These are phyloP conservation scores for Podospora appendiculata DNA, from an alignment of 495 filamentous ascomycete species.

Conservation along the genomic window DNA sequence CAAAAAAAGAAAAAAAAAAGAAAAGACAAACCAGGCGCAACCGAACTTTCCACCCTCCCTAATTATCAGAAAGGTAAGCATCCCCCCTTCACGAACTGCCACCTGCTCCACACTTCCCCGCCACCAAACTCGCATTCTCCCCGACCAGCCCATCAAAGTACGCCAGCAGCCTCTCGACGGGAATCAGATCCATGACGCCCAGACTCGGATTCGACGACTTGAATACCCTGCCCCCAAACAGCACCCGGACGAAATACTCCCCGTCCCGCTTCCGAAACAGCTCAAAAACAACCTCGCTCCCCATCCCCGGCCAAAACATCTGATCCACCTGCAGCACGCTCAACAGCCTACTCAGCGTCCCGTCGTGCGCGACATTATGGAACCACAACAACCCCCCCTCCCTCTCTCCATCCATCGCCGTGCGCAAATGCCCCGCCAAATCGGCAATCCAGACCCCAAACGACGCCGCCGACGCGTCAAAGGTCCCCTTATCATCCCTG, in stretches of 20 bases:
- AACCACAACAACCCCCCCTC: conserved; percentile 38
- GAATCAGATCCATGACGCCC: conserved; percentile 55
- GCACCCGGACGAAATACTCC: conserved; percentile 44
- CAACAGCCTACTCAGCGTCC: conserved; percentile 53
- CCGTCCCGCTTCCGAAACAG: conserved; percentile 35
- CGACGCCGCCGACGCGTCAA: conserved; percentile 42
- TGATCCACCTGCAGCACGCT: conserved; percentile 54
- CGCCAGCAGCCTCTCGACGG: conserved; percentile 45
- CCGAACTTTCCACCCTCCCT: too few relatives aligned
- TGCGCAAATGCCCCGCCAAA: conserved; percentile 50
- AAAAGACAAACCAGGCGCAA: too few relatives aligned
- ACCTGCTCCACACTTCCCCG: not conserved
- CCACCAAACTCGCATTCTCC: conserved; percentile 34
- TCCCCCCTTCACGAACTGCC: too few relatives aligned
- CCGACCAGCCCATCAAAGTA: conserved; percentile 63
- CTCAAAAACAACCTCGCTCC: conserved; percentile 62
- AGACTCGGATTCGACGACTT: conserved; percentile 49
- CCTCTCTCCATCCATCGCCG: conserved; percentile 28
- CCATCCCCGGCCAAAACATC: conserved; percentile 75
- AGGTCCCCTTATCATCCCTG: conserved; percentile 42
- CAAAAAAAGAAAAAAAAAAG: too few relatives aligned
- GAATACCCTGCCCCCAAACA: conserved; percentile 57
- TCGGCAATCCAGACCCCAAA: conserved; percentile 61
- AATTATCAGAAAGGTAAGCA: too few relatives aligned
- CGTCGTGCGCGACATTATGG: conserved; percentile 67